Conservation (phyloP, 371 early-diverging fungal species). For the Dipsacomyces acuminosporus region DNA sequence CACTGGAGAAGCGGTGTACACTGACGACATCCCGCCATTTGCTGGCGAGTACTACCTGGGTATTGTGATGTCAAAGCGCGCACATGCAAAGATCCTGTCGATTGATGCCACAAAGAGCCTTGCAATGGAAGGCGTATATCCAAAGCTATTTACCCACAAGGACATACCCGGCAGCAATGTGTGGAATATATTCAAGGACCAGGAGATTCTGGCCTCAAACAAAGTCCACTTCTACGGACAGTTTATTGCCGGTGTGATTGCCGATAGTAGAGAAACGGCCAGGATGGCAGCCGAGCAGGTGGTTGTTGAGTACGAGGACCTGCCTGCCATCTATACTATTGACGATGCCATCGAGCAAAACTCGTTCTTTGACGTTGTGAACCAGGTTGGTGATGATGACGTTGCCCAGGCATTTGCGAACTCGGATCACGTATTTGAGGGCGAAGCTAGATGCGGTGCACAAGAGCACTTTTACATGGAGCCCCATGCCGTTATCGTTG, state of each 20-base stretch:
- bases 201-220: slow-evolving; percentile 59
- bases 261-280: slow-evolving; percentile 54
- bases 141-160: slow-evolving; percentile 50
- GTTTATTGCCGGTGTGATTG: slow-evolving; percentile 62
- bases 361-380: slow-evolving; percentile 52
- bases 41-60: slow-evolving; percentile 56
- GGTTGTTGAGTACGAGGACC: slow-evolving; percentile 56
- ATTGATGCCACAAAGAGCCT: slow-evolving; percentile 57
- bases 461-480: slow-evolving; percentile 71
- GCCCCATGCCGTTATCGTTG: slow-evolving; percentile 56
- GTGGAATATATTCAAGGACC: slow-evolving; percentile 50
- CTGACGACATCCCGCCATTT: slow-evolving; percentile 62
- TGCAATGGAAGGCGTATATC: slow-evolving; percentile 53
- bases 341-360: slow-evolving; percentile 60
- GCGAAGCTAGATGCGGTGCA: slow-evolving; percentile 50
- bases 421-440: slow-evolving; percentile 52
- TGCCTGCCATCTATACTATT: slow-evolving; percentile 55
- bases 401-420: slow-evolving; percentile 48
- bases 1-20: slow-evolving; percentile 67
- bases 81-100: slow-evolving; percentile 56
- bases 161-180: slow-evolving; percentile 56
- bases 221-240: slow-evolving; percentile 56
- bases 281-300: slow-evolving; percentile 54
- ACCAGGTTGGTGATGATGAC: slow-evolving; percentile 49
- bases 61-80: slow-evolving; percentile 53